A percentile compares a stretch with the other conserved stretches of the same genome.
These are phyloP conservation scores for Hanseniaspora vineae DNA, from an alignment of 805 yeast genomes.

Conservation along the genomic window DNA sequence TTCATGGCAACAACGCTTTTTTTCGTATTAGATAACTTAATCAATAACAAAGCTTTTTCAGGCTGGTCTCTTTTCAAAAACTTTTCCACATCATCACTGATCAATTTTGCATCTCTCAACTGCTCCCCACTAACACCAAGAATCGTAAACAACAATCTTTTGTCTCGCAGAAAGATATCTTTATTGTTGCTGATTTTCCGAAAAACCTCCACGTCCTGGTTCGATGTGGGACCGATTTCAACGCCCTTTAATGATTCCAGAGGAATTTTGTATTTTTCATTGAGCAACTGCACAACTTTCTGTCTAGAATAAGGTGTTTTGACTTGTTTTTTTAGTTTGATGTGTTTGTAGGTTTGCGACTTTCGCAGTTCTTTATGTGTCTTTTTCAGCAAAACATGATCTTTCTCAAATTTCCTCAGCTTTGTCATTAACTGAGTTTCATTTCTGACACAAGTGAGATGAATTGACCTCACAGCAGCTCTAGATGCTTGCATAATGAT, in stretches of 20 bases:
- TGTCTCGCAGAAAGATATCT: slow-evolving; percentile 24
- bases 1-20: slow-evolving; percentile 54
- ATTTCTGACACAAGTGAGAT: background rate
- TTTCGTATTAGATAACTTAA: slow-evolving; percentile 29
- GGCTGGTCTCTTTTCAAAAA: slow-evolving; percentile 37
- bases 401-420: slow-evolving; percentile 2
- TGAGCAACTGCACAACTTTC: slow-evolving; percentile 16
- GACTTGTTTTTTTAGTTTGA: slow-evolving; percentile 11
- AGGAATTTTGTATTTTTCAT: slow-evolving; percentile 8
- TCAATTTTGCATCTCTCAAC: slow-evolving; percentile 42
- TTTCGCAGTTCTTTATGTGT: slow-evolving; percentile 12
- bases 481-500: background rate
- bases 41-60: slow-evolving; percentile 40
- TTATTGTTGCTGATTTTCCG: background rate
- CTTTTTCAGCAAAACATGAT: slow-evolving; percentile 7
- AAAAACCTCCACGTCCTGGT: slow-evolving; percentile 23
- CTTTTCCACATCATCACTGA: slow-evolving; percentile 39
- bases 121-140: slow-evolving; percentile 49
- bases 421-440: slow-evolving; percentile 5
- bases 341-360: slow-evolving; percentile 8
- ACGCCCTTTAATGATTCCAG: slow-evolving; percentile 14
- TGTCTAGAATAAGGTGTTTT: slow-evolving; percentile 18
- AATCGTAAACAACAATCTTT: slow-evolving; percentile 36
- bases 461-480: background rate
- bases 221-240: slow-evolving; percentile 25